Base-by-base conservation (phyloP, 2,329 filamentous ascomycete genomes). In the Allantophomopsis lycopodina region DNA sequence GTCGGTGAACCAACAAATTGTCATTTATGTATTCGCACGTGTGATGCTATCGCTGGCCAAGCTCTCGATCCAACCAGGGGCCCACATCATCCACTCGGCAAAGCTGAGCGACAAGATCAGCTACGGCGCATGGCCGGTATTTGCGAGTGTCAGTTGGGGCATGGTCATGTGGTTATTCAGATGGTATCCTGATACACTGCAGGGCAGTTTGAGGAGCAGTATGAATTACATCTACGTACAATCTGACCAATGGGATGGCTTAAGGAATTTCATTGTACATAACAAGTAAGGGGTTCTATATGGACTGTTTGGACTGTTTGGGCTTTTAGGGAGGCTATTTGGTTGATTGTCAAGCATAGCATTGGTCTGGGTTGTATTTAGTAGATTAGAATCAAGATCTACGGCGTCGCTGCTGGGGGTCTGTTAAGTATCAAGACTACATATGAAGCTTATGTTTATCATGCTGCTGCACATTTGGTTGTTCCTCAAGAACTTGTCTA, bases 161-260 rank as follows among this genome's bases (percentile, higher is more conserved):
- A 68, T 77, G 54, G 87, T 98, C 47, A 98, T 98, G 91, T 86
- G 89, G 64, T 62, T 98, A 44, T 98, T 95, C 67, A 75, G 83
- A 52, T 84, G 83, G 73, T 79, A 96, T 64, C 87, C 91, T 5
- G 85, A 93, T 52, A 85, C 83, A 41, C 72, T 98, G 56, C 91
- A 95, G 69, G 76, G 79, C 44, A 95, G 88, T 60, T 63, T 98
- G 68, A 74, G 86, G 59, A 88, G 79, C 62, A 95, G 87, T 65
- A 98, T 98, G 91, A 84, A 76, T 51, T 98, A 98, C 56, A 94
- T 98, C 68, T 98, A 89, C 58, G 71, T 76, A 43, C 83, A 96
- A 60, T 86, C 83, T 47, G 83, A 95, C 54, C 71, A 83, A 43
- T 98, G 89, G 86, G 83, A 94, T 55, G 83, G 80, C 32, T 66